These are phyloP conservation scores for Populus davidiana DNA, from an alignment of 345 rosid species.

Conservation along the genomic window DNA sequence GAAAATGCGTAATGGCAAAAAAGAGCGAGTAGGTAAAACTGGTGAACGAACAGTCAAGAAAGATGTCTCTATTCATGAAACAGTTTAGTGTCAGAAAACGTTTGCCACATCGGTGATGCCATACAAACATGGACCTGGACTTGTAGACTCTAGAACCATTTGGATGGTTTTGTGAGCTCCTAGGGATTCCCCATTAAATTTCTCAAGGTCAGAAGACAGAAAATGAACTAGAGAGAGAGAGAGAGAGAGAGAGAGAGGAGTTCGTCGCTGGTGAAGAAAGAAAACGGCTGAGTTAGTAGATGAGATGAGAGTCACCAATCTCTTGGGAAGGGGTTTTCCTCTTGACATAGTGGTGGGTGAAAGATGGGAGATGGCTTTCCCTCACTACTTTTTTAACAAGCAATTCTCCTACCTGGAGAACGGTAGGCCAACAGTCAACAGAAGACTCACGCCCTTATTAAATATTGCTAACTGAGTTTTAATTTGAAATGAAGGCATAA, in stretches of 20 bases:
- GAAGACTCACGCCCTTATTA: background rate
- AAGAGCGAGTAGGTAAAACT: constrained; percentile 15
- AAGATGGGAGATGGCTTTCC: constrained; percentile 23
- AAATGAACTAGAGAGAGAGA: background rate
- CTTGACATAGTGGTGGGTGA: background rate
- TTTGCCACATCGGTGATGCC: background rate
- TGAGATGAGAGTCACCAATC: constrained; percentile 3
- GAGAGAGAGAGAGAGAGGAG: background rate
- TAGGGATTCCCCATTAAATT: background rate
- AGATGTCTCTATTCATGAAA: constrained; percentile 3
- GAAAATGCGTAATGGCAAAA: background rate
- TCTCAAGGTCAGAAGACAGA: background rate
- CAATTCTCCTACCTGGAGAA: constrained; percentile 23
- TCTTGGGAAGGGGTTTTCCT: background rate
- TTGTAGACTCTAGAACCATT: background rate
- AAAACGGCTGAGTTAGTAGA: constrained; percentile 6
- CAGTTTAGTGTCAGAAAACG: background rate
- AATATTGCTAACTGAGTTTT: background rate
- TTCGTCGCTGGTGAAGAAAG: constrained; percentile 3
- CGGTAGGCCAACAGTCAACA: constrained; percentile 27
- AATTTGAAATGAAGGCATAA: background rate
- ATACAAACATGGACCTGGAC: background rate
- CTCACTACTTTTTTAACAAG: constrained; percentile 8
- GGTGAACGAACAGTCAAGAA: constrained; percentile 16
- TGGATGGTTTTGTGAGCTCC: background rate